Evolutionary conservation across 2,329 filamentous ascomycete genomes (phyloP), one percentile per base, ranked within the genome.

Genomic region (Colletotrichum nymphaeae): DNA sequence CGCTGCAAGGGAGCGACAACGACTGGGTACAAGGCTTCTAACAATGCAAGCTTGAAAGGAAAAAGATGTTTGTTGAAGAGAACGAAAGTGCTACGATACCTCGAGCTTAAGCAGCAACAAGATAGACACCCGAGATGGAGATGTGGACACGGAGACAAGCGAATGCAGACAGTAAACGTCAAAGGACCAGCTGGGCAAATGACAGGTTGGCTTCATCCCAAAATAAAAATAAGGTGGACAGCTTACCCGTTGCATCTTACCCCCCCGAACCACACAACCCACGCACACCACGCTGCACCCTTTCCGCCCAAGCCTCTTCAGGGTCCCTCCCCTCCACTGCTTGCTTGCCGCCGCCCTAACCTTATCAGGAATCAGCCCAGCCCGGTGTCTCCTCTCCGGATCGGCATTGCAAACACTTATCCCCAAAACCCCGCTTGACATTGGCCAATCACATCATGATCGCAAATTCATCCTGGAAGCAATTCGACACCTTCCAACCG

Each of bases 171-270:
- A 35, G 19, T 26, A 55, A 19, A 64, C 26, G 30, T 65, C 46
- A 55, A 35, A 19, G 59, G 59, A 70, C 14, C 5, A 35, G 57
- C 52, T n/a, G 46, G 49, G 56, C 68, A 73, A 63, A 74, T 74
- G 72, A 74, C 72, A 74, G 72, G 67, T 75, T 78, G 77, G 76
- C 77, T 77, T 78, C 73, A 78, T 64, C 58, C 69, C 67, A 69
- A 74, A 75, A 73, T 66, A 63, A 70, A 67, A 76, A 57, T 67
- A 74, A 59, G 67, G 68, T 73, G 72, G 72, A 68, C 68, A 74
- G 72, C 72, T 74, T 63, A 67, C 58, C 60, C 57, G 46, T 46
- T 46, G 42, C 59, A 66, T 26, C 42, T 22, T 28, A 11, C 49
- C 49, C 67, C 67, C 58, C 63, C 57, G 63, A 64, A 58, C 59